These are phyloP conservation scores for Capsicum rhomboideum DNA, from an alignment of 257 asterid genomes.

Conservation along the genomic window DNA sequence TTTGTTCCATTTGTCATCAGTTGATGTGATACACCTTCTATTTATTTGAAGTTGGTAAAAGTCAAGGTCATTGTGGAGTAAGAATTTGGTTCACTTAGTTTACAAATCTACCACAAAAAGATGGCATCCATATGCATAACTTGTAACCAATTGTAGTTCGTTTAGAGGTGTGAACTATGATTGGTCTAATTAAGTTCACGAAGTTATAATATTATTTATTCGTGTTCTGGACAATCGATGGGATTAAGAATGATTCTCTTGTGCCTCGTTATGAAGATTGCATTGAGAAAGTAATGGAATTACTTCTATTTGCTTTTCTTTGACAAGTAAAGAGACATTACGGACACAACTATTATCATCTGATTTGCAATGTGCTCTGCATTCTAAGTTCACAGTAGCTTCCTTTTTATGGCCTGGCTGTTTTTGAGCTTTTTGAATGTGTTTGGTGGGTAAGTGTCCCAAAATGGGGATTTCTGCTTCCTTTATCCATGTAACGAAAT, in stretches of 20 bases:
- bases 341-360: background rate
- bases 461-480: background rate
- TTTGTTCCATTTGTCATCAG: background rate
- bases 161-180: background rate
- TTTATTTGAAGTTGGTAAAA: background rate
- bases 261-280: background rate
- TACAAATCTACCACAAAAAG: background rate
- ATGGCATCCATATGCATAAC: background rate
- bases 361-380: background rate
- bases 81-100: background rate
- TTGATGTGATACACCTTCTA: background rate
- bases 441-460: background rate
- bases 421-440: background rate
- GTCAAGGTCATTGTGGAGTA: background rate
- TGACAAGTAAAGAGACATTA: background rate
- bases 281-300: background rate
- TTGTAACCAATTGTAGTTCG: background rate
- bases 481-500: background rate
- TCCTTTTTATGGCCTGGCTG: background rate
- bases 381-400: background rate
- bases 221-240: background rate
- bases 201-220: background rate
- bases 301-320: background rate
- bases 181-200: background rate
- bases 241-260: background rate